These are phyloP conservation scores for Dimargaris cristalligena DNA, from an alignment of 192 early-diverging fungal genomes.

Conservation along the genomic window DNA sequence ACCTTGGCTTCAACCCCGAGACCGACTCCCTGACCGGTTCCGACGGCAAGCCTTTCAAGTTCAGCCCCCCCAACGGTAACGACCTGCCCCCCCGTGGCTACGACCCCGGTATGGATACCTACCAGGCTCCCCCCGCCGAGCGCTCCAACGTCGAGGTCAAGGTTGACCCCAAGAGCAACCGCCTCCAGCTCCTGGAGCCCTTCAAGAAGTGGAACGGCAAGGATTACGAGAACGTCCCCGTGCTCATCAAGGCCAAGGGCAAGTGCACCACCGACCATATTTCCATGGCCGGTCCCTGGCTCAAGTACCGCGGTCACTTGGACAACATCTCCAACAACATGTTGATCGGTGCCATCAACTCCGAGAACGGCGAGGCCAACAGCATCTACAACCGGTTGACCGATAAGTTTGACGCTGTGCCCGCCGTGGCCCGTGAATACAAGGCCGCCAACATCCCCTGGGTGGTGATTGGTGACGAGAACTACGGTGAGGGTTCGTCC, in stretches of 20 bases:
- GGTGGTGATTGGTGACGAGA: constrained; percentile 97
- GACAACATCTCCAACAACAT: constrained; percentile 99
- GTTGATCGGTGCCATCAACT: constrained; percentile 93
- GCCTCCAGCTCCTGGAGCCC: constrained; percentile 79
- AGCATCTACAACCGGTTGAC: constrained; percentile 52
- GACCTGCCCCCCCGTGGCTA: constrained; percentile 88
- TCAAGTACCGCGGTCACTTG: constrained; percentile 93
- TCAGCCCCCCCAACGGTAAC: constrained; percentile 60
- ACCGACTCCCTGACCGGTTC: constrained; percentile 74
- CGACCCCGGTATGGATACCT: constrained; percentile 85
- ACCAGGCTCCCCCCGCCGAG: constrained; percentile 83
- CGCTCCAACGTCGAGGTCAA: constrained; percentile 51
- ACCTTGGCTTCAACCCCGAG: constrained; percentile 85
- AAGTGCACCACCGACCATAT: constrained; percentile 99
- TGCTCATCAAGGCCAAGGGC: constrained; percentile 92
- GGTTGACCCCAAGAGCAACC: constrained; percentile 71
- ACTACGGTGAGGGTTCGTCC: constrained; percentile 99
- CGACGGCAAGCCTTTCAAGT: constrained; percentile 91
- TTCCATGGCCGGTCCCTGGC: constrained; percentile 78
- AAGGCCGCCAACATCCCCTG: constrained; percentile 74
- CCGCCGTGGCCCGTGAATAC: constrained; percentile 85
- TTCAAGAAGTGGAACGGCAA: constrained; percentile 82
- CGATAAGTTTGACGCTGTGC: constrained; percentile 74
- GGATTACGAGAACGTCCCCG: constrained; percentile 60
- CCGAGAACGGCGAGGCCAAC: constrained; percentile 67